Evolutionary conservation across 352 stramenopile genomes (phyloP).

Genomic region (Phytophthora pisi): DNA sequence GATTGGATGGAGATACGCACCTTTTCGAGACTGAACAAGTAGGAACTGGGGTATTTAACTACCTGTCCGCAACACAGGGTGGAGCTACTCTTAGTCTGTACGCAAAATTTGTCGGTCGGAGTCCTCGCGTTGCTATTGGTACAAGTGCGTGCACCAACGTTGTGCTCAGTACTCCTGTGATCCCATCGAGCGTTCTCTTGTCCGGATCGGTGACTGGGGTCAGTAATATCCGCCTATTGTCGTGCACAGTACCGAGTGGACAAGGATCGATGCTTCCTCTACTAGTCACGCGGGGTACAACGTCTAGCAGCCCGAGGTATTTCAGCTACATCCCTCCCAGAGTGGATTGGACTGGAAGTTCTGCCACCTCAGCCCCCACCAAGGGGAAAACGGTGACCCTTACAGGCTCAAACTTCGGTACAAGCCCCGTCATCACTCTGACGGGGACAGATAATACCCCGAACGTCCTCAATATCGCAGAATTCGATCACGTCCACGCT

Average conservation of each 20-base stretch:
- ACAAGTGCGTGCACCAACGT: constrained; percentile 39
- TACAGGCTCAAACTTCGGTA: constrained; percentile 54
- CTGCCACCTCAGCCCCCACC: constrained; percentile 41
- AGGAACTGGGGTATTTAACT: constrained; percentile 29
- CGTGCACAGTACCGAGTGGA: constrained; percentile 49
- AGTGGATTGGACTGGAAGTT: constrained; percentile 45
- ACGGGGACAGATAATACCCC: constrained; percentile 1
- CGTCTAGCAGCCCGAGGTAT: constrained; percentile 46
- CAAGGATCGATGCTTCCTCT: constrained; percentile 53
- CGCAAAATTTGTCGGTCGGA: constrained; percentile 60
- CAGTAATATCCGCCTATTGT: constrained; percentile 44
- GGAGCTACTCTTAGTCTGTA: constrained; percentile 56
- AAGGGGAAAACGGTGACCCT: constrained; percentile 48
- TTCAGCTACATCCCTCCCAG: constrained; percentile 59
- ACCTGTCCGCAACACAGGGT: constrained; percentile 49
- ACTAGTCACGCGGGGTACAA: constrained; percentile 39
- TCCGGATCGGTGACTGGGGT: constrained; percentile 27
- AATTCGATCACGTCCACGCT: constrained; percentile 40
- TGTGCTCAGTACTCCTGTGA: constrained; percentile 23
- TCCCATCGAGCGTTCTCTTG: constrained; percentile 32
- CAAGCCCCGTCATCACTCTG: constrained; percentile 32
- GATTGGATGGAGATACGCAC: constrained; percentile 48
- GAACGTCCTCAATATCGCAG: constrained; percentile 28
- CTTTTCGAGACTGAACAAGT: constrained; percentile 39
- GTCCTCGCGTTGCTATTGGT: constrained; percentile 42